phyloP scores from a whole-genome alignment of 305 asterid genomes.

The Plantago coronopus region DNA sequence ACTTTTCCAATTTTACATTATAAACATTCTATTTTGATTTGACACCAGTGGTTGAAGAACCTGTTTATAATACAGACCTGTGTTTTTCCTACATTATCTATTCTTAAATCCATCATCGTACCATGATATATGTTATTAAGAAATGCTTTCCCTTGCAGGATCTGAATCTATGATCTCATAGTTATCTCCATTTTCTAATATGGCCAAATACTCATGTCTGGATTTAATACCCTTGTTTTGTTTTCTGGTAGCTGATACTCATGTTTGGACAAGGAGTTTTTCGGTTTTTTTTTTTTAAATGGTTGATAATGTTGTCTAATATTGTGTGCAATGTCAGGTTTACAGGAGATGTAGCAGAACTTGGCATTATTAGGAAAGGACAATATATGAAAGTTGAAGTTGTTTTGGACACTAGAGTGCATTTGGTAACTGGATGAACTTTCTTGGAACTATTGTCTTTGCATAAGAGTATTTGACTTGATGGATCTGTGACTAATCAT shows the following conservation, averaged over 20 bases:
- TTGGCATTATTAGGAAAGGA: slow-evolving; percentile 84
- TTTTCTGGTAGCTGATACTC: no score
- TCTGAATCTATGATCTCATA: slow-evolving; percentile 7
- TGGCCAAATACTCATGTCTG: slow-evolving; percentile 5
- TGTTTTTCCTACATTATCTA: no score
- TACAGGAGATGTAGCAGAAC: slow-evolving; percentile 79
- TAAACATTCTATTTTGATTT: no score
- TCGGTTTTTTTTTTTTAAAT: background rate
- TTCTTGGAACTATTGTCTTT: slow-evolving; percentile 19
- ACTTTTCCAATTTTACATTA: no score
- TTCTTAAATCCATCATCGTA: no score
- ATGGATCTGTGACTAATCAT: slow-evolving; percentile 21
- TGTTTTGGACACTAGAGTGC: slow-evolving; percentile 64
- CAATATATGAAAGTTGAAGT: slow-evolving; percentile 64
- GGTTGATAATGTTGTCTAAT: slow-evolving; percentile 11
- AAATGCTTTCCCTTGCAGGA: no score
- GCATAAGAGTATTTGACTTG: slow-evolving; percentile 11
- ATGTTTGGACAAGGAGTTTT: no score
- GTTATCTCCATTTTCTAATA: slow-evolving; percentile 6
- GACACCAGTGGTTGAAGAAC: no score
- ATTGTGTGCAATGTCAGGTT: slow-evolving; percentile 50
- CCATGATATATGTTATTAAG: no score
- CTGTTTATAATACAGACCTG: no score
- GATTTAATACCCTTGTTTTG: background rate
- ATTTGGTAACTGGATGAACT: slow-evolving; percentile 54